Conservation (phyloP, 2,329 filamentous ascomycete species). For the Metarhizium brunneum region DNA sequence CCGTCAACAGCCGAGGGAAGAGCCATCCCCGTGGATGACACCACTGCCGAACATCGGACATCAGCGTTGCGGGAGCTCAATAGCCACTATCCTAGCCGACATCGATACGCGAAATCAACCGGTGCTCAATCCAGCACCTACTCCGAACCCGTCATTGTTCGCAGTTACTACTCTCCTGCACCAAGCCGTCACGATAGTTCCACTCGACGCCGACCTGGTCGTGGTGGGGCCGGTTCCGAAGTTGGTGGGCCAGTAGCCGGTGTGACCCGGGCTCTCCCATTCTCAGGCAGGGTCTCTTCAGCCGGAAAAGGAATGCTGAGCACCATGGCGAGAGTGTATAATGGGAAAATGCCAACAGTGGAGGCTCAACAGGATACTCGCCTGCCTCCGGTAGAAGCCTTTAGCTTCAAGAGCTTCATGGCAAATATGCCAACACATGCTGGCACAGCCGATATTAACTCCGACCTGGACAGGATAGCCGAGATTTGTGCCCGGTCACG, state of each 20-base stretch:
- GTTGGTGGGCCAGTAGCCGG: constrained; percentile 19
- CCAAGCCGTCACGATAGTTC: constrained; percentile 22
- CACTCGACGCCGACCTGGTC: constrained; percentile 20
- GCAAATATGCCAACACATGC: constrained; percentile 40
- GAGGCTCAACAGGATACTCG: constrained; percentile 29
- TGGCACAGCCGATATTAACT: constrained; percentile 36
- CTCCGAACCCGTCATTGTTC: constrained; percentile 56
- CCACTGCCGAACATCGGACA: constrained; percentile 46
- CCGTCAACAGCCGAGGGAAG: constrained; percentile 46
- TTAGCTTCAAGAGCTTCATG: constrained; percentile 57
- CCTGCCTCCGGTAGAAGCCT: constrained; percentile 53
- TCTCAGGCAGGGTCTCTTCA: constrained; percentile 20
- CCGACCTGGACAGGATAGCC: constrained; percentile 55
- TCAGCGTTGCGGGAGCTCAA: constrained; percentile 52
- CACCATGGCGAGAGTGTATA: constrained; percentile 33
- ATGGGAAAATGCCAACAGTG: constrained; percentile 22
- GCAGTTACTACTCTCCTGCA: constrained; percentile 47
- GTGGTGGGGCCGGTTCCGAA: constrained; percentile 18
- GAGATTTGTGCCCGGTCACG: constrained; percentile 57
- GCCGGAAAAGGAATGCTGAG: constrained; percentile 30
- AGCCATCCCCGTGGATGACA: constrained; percentile 47
- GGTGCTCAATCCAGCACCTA: constrained; percentile 49
- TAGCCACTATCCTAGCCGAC: constrained; percentile 45
- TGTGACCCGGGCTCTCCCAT: constrained; percentile 21
- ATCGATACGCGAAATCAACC: constrained; percentile 47